These are phyloP conservation scores for Ottelia alismoides DNA, from an alignment of 106 monocot genomes.

Conservation along the genomic window DNA sequence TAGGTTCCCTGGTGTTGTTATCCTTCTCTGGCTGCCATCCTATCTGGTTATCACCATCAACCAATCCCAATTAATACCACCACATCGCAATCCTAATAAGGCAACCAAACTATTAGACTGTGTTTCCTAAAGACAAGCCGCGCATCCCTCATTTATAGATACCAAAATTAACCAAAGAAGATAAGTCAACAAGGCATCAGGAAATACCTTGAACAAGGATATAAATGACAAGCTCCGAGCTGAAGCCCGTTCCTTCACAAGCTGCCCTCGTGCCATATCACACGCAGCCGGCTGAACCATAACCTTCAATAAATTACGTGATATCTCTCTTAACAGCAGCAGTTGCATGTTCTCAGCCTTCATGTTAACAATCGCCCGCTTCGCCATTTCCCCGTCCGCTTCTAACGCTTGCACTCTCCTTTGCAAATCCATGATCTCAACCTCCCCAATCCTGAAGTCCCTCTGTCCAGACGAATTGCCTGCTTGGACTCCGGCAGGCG, in stretches of 20 bases:
- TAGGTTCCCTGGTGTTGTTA: too few species aligned
- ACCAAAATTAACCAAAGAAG: too few species aligned
- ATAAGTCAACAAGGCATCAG: too few species aligned
- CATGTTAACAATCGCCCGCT: slow-evolving; percentile 40
- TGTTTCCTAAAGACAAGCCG: too few species aligned
- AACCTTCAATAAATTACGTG: slow-evolving; percentile 38
- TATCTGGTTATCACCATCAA: too few species aligned
- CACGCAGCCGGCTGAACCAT: slow-evolving; percentile 4
- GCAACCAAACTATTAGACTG: too few species aligned
- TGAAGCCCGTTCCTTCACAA: slow-evolving; percentile 24
- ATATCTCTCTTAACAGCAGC: slow-evolving; percentile 39
- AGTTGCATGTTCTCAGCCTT: slow-evolving; percentile 41
- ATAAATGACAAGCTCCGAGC: slow-evolving; percentile 23
- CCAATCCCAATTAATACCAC: too few species aligned
- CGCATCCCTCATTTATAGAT: too few species aligned
- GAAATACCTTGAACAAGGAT: slow-evolving; percentile 42
- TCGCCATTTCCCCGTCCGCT: slow-evolving; percentile 49
- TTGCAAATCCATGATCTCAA: slow-evolving; percentile 28
- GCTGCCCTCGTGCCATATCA: background rate
- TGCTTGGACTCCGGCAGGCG: too few species aligned
- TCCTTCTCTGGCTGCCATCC: too few species aligned
- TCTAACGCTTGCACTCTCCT: slow-evolving; percentile 43
- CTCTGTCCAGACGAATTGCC: background rate
- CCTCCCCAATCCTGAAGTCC: too few species aligned
- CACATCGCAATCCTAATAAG: too few species aligned